These are phyloP conservation scores for Saccharomycopsis fodiens DNA, from an alignment of 805 yeast genomes.

Conservation along the genomic window DNA sequence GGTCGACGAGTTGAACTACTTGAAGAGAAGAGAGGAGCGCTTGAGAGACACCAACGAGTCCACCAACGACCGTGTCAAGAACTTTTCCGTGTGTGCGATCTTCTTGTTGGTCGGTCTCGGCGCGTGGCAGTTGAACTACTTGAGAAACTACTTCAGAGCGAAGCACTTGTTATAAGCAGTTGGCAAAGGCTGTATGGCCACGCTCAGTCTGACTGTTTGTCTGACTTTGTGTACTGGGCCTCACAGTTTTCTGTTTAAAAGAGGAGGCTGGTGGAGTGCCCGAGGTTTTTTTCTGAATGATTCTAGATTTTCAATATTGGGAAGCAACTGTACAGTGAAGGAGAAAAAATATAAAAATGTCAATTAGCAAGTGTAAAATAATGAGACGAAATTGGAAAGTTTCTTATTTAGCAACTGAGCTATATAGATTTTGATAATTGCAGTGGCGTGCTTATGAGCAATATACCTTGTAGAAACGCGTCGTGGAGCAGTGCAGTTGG, in stretches of 20 bases:
- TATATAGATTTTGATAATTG: not conserved
- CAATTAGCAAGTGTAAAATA: no score
- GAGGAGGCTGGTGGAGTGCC: no score
- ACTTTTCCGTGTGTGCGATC: conserved; percentile 69
- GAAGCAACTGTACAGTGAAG: not conserved
- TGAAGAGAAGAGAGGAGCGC: conserved; percentile 82
- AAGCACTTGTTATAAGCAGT: conserved; percentile 47
- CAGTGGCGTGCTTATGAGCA: no score
- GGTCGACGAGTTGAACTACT: conserved; percentile 68
- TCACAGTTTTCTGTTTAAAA: not conserved
- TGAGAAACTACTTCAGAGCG: conserved; percentile 86
- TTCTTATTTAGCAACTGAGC: not conserved
- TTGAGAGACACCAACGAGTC: conserved; percentile 96
- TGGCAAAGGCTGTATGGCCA: not conserved
- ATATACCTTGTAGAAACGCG: no score
- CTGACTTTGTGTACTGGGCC: not conserved
- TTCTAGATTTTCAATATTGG: not conserved
- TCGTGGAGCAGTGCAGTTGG: no score
- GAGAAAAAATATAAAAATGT: no score
- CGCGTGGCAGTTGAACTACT: conserved; percentile 85
- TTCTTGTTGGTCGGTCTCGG: conserved; percentile 71
- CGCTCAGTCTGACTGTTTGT: not conserved
- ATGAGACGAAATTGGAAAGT: no score
- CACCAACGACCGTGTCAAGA: conserved; percentile 86
- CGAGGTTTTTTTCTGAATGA: no score